These are phyloP conservation scores for Pleoardoris graminearum DNA, from an alignment of 2,329 filamentous ascomycete species.

Conservation along the genomic window DNA sequence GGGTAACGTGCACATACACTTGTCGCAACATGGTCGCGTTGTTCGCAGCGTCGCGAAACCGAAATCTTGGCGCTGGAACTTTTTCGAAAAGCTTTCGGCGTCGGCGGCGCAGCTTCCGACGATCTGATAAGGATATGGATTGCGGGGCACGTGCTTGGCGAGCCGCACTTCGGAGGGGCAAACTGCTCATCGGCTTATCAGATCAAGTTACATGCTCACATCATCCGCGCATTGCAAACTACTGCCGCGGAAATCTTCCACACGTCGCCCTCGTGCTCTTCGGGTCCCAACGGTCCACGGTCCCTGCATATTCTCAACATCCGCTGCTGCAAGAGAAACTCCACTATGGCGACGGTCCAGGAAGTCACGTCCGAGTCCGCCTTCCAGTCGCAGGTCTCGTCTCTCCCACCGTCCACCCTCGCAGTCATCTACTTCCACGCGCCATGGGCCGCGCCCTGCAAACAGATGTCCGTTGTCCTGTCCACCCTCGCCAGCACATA, in stretches of 20 bases:
- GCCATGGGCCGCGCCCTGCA: slow-evolving; percentile 93
- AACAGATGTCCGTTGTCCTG: slow-evolving; percentile 89
- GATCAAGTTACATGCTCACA: slow-evolving; percentile 16
- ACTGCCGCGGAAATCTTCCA: not conserved
- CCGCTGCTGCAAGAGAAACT: not conserved
- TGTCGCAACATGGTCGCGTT: slow-evolving; percentile 35
- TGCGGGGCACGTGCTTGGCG: not conserved
- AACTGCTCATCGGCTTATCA: slow-evolving; percentile 24
- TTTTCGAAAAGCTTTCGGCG: slow-evolving; percentile 14
- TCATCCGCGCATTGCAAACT: slow-evolving; percentile 4
- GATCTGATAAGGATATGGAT: slow-evolving; percentile 19
- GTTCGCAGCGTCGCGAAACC: slow-evolving; percentile 14
- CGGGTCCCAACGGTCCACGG: not conserved
- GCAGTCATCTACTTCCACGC: slow-evolving; percentile 93
- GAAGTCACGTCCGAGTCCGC: slow-evolving; percentile 74
- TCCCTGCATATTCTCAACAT: not conserved
- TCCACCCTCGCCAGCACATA: slow-evolving; percentile 85
- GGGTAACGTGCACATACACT: slow-evolving; percentile 26
- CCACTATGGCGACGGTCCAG: slow-evolving; percentile 60
- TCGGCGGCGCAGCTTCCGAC: slow-evolving; percentile 12
- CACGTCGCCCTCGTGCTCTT: not conserved
- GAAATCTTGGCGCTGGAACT: slow-evolving; percentile 32
- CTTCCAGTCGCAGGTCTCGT: slow-evolving; percentile 71
- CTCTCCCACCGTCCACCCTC: slow-evolving; percentile 71
- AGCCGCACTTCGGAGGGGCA: slow-evolving; percentile 12